A percentile compares a stretch with the other conserved stretches of the same genome.
Conservation (phyloP, 1,284 basidiomycete species). For the Cerioporus squamosus region DNA sequence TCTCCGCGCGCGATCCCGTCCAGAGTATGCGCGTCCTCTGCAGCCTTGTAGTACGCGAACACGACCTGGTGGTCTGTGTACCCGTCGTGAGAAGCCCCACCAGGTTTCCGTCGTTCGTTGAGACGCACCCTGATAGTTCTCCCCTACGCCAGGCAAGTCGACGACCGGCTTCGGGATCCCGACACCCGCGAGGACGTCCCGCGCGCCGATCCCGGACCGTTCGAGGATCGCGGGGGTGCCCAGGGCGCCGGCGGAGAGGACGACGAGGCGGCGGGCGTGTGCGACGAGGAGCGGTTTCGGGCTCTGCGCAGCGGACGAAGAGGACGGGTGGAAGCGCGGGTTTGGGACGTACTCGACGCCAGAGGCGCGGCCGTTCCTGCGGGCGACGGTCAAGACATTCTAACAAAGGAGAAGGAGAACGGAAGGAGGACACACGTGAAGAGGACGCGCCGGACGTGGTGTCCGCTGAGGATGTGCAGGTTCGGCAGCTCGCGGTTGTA, state of each 20-base stretch:
- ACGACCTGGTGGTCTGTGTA: conserved; percentile 54
- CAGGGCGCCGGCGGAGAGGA: conserved; percentile 55
- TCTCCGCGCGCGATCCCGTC: conserved; percentile 47
- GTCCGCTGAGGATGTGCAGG: conserved; percentile 25
- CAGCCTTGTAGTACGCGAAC: conserved; percentile 41
- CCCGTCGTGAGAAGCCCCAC: no score
- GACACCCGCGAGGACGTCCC: conserved; percentile 43
- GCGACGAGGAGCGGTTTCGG: conserved; percentile 31
- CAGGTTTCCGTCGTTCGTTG: no score
- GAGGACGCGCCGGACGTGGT: conserved; percentile 31
- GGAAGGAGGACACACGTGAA: conserved; percentile 25
- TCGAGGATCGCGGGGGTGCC: conserved; percentile 60
- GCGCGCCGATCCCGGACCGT: conserved; percentile 36
- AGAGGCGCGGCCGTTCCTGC: conserved; percentile 52
- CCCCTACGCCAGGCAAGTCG: conserved; percentile 61
- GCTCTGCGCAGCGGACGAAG: not conserved
- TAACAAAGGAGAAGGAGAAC: no score
- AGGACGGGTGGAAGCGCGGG: conserved; percentile 28
- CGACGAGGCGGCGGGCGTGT: conserved; percentile 47
- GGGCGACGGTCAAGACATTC: not conserved
- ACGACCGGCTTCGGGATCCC: conserved; percentile 45
- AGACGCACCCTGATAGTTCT: conserved; percentile 54
- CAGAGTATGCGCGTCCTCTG: conserved; percentile 46
- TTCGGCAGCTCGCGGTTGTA: conserved; percentile 47
- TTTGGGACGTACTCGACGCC: conserved; percentile 61